Conservation (phyloP, 306 rosid genomes). For the Lathyrus aphaca region DNA sequence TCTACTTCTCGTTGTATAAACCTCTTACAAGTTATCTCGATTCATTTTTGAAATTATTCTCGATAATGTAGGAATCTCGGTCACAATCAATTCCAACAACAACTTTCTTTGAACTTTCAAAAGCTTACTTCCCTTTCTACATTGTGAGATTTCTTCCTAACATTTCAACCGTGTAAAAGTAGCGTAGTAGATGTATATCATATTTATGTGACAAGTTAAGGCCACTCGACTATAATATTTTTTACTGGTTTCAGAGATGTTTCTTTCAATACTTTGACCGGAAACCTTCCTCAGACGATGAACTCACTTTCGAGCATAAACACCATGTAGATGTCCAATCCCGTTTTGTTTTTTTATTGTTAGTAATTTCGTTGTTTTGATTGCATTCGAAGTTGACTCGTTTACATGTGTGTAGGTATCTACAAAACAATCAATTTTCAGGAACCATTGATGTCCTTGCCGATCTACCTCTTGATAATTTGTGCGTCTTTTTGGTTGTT, state of each 20-base stretch:
- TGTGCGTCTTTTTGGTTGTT: slow-evolving; percentile 53
- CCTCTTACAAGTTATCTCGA: slow-evolving; percentile 31
- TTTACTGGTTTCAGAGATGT: slow-evolving; percentile 75
- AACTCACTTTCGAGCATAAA: slow-evolving; percentile 75
- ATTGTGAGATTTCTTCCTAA: slow-evolving; percentile 65
- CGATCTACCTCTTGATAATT: slow-evolving; percentile 71
- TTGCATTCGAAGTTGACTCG: slow-evolving; percentile 37
- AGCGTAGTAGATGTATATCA: slow-evolving; percentile 31
- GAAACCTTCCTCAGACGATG: slow-evolving; percentile 80
- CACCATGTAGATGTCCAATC: slow-evolving; percentile 59
- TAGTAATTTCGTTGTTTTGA: slow-evolving; percentile 37
- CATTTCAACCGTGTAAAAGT: slow-evolving; percentile 32
- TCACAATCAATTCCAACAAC: slow-evolving; percentile 82
- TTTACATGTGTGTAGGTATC: slow-evolving; percentile 54
- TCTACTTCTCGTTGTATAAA: slow-evolving; percentile 30
- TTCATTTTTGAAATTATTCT: slow-evolving; percentile 32
- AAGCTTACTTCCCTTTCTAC: slow-evolving; percentile 75
- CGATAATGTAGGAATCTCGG: slow-evolving; percentile 68
- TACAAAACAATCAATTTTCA: slow-evolving; percentile 87
- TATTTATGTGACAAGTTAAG: slow-evolving; percentile 5
- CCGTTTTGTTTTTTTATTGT: not conserved
- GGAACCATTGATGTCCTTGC: slow-evolving; percentile 89
- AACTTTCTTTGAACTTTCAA: slow-evolving; percentile 52
- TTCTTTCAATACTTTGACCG: slow-evolving; percentile 76
- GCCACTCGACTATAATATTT: slow-evolving; percentile 32